Conservation (phyloP, 2,329 filamentous ascomycete genomes). For the Sclerotinia trifoliorum region DNA sequence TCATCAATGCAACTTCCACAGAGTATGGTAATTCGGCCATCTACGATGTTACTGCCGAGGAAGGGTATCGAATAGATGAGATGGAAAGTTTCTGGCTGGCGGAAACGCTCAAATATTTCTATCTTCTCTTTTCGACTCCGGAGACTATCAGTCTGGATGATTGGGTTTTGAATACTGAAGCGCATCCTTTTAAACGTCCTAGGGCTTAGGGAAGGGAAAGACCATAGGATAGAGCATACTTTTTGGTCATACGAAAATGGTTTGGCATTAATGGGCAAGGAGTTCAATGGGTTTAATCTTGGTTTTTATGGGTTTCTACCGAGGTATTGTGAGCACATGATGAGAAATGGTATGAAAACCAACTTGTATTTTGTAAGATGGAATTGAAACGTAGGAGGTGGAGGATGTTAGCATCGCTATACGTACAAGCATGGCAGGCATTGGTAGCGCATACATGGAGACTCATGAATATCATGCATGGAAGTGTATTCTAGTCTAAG, state of each 20-base stretch:
- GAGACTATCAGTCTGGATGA: slow-evolving; percentile 62
- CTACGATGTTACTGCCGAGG: slow-evolving; percentile 55
- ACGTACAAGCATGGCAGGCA: not conserved
- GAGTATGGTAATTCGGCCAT: slow-evolving; percentile 69
- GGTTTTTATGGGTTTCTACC: not conserved
- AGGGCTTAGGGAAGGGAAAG: not conserved
- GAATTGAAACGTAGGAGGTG: not conserved
- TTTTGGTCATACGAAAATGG: slow-evolving; percentile 9
- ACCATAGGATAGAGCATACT: not conserved
- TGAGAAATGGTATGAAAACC: not conserved
- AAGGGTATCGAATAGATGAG: slow-evolving; percentile 50
- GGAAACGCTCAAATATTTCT: slow-evolving; percentile 92
- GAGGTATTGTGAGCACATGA: not conserved
- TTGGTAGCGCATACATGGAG: not conserved
- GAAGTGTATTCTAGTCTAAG: not conserved
- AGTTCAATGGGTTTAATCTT: slow-evolving; percentile 1
- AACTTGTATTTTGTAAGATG: slow-evolving; percentile 3
- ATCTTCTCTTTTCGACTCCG: slow-evolving; percentile 72
- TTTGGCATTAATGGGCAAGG: not conserved
- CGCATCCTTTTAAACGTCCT: slow-evolving; percentile 41
- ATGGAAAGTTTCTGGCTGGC: slow-evolving; percentile 93
- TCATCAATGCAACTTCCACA: slow-evolving; percentile 65
- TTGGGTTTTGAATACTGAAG: slow-evolving; percentile 56
- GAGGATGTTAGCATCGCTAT: not conserved
- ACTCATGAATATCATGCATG: not conserved